Conservation (phyloP, 805 yeast genomes). For the Saturnispora silvae region DNA sequence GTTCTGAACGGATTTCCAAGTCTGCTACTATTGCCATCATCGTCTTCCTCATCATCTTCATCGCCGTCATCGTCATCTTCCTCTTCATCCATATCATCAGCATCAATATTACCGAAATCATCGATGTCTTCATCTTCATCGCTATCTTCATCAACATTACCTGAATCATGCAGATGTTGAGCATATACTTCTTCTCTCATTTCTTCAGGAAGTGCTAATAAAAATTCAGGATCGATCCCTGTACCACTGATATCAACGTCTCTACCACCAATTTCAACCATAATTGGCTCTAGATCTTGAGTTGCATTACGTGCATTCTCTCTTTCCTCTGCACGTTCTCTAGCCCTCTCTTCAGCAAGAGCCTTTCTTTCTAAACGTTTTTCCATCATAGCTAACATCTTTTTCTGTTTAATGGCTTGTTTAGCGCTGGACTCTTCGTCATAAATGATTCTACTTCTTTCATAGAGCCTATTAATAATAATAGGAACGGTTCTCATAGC, state of each 20-base stretch:
- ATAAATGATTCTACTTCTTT: constrained; percentile 34
- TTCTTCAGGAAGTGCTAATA: constrained; percentile 84
- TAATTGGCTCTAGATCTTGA: constrained; percentile 37
- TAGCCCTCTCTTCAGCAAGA: constrained; percentile 10
- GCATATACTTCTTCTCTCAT: constrained; percentile 88
- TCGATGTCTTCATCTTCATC: constrained; percentile 16
- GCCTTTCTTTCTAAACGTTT: constrained; percentile 17
- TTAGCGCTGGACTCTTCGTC: constrained; percentile 11
- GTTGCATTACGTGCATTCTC: constrained; percentile 19
- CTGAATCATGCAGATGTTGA: constrained; percentile 68
- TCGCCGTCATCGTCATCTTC: constrained; percentile 11
- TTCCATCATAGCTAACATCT: constrained; percentile 15
- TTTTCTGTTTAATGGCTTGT: constrained; percentile 20
- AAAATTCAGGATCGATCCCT: constrained; percentile 84
- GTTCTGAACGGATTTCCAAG: too few relatives aligned
- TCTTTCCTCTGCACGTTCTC: constrained; percentile 8
- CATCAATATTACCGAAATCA: constrained; percentile 11
- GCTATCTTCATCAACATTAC: constrained; percentile 35
- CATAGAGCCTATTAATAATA: constrained; percentile 35
- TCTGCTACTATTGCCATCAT: constrained; percentile 9
- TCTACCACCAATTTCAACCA: constrained; percentile 64
- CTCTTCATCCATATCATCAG: neutral
- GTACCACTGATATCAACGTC: constrained; percentile 81
- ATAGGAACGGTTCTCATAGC: constrained; percentile 27
- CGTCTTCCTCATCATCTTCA: constrained; percentile 15